Evolutionary conservation across 805 yeast species (phyloP).

Genomic region (Metschnikowia shivogae): DNA sequence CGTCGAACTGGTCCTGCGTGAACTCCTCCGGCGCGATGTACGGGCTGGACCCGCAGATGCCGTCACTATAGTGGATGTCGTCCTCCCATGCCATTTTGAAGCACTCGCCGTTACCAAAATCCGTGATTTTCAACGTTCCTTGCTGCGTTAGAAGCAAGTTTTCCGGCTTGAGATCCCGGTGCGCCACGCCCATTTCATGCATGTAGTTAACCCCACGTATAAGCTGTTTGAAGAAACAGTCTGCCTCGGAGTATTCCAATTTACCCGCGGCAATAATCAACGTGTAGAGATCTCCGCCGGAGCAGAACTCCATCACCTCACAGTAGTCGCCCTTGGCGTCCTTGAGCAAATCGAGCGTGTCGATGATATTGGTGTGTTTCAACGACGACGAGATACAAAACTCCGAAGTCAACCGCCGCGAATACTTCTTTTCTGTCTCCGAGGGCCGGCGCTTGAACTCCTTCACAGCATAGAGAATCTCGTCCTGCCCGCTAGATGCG

Average conservation of each 20-base stretch:
- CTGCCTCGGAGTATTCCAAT: constrained; percentile 78
- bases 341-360: constrained; percentile 69
- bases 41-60: constrained; percentile 82
- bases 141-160: constrained; percentile 68
- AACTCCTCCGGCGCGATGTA: constrained; percentile 91
- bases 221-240: constrained; percentile 84
- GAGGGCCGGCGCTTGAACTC: constrained; percentile 65
- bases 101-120: constrained; percentile 84
- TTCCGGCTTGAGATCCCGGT: constrained; percentile 87
- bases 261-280: constrained; percentile 72
- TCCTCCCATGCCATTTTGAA: constrained; percentile 82
- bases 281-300: constrained; percentile 78
- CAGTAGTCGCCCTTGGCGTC: constrained; percentile 82
- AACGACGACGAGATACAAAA: constrained; percentile 78
- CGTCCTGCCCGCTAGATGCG: constrained; percentile 26
- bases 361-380: constrained; percentile 73
- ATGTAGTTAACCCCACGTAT: constrained; percentile 80
- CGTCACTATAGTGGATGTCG: constrained; percentile 64
- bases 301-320: constrained; percentile 81
- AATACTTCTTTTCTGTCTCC: constrained; percentile 63
- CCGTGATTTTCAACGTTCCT: constrained; percentile 78
- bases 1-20: constrained; percentile 63
- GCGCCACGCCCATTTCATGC: constrained; percentile 89
- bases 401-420: constrained; percentile 72
- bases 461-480: constrained; percentile 74